A percentile compares a stretch with the other conserved stretches of the same genome.
Evolutionary conservation across 495 filamentous ascomycete genomes (phyloP).

Genomic region (Neurospora sublineolata): DNA sequence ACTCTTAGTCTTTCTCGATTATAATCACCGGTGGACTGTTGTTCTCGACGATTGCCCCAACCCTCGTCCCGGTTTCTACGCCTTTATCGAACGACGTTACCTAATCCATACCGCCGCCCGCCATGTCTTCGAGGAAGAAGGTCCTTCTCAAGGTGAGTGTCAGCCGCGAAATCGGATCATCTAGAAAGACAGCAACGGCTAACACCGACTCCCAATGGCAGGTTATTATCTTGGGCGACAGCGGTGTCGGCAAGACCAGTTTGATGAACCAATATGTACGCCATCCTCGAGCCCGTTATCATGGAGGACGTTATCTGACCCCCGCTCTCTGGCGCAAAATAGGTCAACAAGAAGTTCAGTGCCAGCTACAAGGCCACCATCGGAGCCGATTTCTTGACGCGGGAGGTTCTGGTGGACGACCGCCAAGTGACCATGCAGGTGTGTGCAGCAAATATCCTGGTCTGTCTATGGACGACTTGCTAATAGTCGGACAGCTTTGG

Average conservation of each 20-base stretch:
- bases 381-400: slow-evolving; percentile 96
- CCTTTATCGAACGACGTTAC: slow-evolving; percentile 6
- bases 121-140: slow-evolving; percentile 93
- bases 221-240: slow-evolving; percentile 98
- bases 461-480: neutral
- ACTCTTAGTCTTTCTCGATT: neutral
- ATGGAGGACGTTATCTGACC: slow-evolving; percentile 1
- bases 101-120: slow-evolving; percentile 10
- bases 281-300: slow-evolving; percentile 8
- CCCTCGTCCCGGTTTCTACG: neutral
- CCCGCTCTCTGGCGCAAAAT: neutral
- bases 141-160: slow-evolving; percentile 78
- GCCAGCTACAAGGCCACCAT: slow-evolving; percentile 99
- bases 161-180: neutral
- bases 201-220: slow-evolving; percentile 21
- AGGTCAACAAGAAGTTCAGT: slow-evolving; percentile 99
- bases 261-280: slow-evolving; percentile 99
- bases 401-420: slow-evolving; percentile 95
- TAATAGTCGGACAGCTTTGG: slow-evolving; percentile 58
- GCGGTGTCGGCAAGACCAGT: slow-evolving; percentile 96
- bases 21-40: neutral
- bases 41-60: neutral
- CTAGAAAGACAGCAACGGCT: neutral
- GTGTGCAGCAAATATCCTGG: slow-evolving; percentile 17
- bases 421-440: slow-evolving; percentile 98